Evolutionary conservation across 139 green algal species (phyloP), one percentile per base, ranked within the genome.

Genomic region (Limnomonas spitsbergensis): DNA sequence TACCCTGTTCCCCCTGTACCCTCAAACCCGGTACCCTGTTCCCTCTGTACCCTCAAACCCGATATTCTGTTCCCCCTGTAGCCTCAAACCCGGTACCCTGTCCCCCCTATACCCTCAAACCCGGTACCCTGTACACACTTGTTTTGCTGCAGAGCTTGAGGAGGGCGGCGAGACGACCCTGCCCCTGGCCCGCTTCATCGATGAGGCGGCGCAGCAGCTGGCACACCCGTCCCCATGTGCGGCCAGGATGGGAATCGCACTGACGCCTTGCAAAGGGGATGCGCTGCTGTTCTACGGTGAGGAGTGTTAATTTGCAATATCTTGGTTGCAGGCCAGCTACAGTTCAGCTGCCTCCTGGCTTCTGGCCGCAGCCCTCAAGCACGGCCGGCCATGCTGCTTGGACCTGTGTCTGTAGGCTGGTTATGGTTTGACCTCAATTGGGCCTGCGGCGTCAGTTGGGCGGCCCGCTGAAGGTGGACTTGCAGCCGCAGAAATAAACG

Each of bases 131-230:
- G 14, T 20, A 61, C 47, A 61, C 47, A 61, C 47, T 29, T 20
- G n/a, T n/a, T n/a, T n/a, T 61, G 47, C 24, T 69, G 35, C 67
- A 74, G 67, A 74, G 34, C 6, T 74, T 7, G 67, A 53, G 67
- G 67, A 74, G 67, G 89, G 89, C 1, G 89, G 89, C 2, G 89
- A 94, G 80, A 94, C 89, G 0, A 76, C 84, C 0, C 88, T 94
- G 53, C 87, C 87, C 2, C 69, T 89, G 2, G 81, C 73, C 2
- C 24, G 42, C 0, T 81, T 73, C 34, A 73, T 93, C 9, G 83
- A 92, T 53, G 34, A 53, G 66, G 40, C 40, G 9, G 14, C 31
- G 40, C 87, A 94, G 82, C 27, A 24, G 38, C 38, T 80, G 47
- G 66, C 53, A 3, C 39, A 73, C 0, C 4, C 40, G 32, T 75